These are phyloP conservation scores for Wickerhamiella bombiphila DNA, from an alignment of 805 yeast species.

Conservation along the genomic window DNA sequence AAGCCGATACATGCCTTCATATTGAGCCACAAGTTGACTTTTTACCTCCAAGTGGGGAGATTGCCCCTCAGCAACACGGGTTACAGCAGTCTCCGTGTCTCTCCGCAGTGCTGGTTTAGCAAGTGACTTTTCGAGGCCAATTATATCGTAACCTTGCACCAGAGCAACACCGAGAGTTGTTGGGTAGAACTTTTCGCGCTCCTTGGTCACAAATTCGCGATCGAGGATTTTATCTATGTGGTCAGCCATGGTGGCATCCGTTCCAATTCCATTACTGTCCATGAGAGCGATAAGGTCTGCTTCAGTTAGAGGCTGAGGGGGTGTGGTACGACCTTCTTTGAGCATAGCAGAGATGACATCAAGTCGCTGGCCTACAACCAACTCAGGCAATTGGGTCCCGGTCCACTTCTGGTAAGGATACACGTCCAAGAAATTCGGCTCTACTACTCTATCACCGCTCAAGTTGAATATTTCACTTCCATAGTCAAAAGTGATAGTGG, in stretches of 20 bases:
- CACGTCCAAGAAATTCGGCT: constrained; percentile 65
- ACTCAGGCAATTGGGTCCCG: constrained; percentile 43
- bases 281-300: constrained; percentile 79
- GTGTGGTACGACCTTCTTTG: constrained; percentile 58
- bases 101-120: constrained; percentile 82
- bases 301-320: constrained; percentile 80
- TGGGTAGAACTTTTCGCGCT: constrained; percentile 40
- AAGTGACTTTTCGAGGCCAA: constrained; percentile 60
- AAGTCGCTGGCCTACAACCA: constrained; percentile 42
- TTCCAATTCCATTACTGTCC: constrained; percentile 97
- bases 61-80: constrained; percentile 52
- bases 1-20: constrained; percentile 13
- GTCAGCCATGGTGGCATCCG: constrained; percentile 98
- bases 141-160: constrained; percentile 72
- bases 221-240: constrained; percentile 70
- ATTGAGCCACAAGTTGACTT: constrained; percentile 11
- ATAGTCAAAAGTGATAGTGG: constrained; percentile 57
- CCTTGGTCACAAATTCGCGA: constrained; percentile 50
- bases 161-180: constrained; percentile 72
- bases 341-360: constrained; percentile 43
- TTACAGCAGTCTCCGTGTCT: constrained; percentile 53
- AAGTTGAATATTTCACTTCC: constrained; percentile 59
- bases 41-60: constrained; percentile 27
- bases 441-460: constrained; percentile 59
- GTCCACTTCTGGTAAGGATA: constrained; percentile 74